phyloP scores from a whole-genome alignment of 179 eudicot genomes.

The Carnegiea gigantea region DNA sequence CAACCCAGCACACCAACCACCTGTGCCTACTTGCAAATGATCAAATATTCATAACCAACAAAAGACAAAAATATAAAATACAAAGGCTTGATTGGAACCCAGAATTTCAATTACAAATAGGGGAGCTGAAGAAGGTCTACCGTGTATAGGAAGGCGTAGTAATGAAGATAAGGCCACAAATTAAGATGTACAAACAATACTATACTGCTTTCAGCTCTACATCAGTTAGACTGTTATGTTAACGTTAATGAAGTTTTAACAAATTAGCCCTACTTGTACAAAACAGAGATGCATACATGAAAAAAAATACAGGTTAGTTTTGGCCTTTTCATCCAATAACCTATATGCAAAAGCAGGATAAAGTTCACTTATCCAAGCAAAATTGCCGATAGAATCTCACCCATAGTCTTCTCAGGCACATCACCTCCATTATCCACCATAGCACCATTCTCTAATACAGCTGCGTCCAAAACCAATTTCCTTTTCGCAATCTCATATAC shows the following conservation, averaged over 20 bases:
- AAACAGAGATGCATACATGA: slow-evolving; percentile 20
- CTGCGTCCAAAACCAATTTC: slow-evolving; percentile 83
- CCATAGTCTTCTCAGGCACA: slow-evolving; percentile 78
- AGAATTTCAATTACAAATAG: background rate
- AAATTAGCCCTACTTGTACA: slow-evolving; percentile 20
- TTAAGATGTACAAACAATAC: background rate
- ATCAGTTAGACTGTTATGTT: background rate
- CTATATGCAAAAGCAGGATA: background rate
- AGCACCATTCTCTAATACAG: slow-evolving; percentile 68
- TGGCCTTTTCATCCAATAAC: slow-evolving; percentile 1
- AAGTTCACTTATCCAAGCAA: slow-evolving; percentile 41
- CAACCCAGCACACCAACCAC: too few species aligned
- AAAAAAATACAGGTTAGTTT: background rate
- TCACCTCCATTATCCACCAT: slow-evolving; percentile 62
- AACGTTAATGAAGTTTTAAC: background rate
- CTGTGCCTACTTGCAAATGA: too few species aligned
- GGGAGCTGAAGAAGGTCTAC: background rate
- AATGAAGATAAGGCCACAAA: slow-evolving; percentile 4
- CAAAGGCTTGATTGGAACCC: background rate
- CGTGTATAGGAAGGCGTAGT: background rate
- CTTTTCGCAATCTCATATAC: slow-evolving; percentile 85
- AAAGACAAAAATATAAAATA: too few species aligned
- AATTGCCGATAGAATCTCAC: slow-evolving; percentile 77
- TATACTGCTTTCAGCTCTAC: slow-evolving; percentile 9
- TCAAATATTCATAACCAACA: too few species aligned